A percentile compares a stretch with the other conserved stretches of the same genome.
Conservation (phyloP, 2,329 filamentous ascomycete genomes). For the Diaporthe longicolla region DNA sequence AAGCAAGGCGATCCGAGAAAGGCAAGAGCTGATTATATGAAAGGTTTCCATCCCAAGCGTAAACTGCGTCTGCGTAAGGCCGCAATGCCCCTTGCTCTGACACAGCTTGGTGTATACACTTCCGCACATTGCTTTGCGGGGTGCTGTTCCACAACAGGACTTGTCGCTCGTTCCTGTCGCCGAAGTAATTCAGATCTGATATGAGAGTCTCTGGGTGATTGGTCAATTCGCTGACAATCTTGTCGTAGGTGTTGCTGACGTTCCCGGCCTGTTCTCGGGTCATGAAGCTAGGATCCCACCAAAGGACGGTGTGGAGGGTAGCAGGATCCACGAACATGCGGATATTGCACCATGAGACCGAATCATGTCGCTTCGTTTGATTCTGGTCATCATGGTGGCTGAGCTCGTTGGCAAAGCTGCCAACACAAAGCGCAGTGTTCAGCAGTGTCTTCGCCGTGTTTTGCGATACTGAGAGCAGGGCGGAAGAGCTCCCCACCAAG, state of each 20-base stretch:
- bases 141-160: background rate
- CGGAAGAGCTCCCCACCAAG: background rate
- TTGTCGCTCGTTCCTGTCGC: constrained; percentile 6
- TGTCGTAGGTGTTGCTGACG: constrained; percentile 20
- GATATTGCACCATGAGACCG: constrained; percentile 11
- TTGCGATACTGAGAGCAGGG: constrained; percentile 1
- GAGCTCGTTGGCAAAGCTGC: constrained; percentile 9
- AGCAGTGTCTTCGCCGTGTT: constrained; percentile 6
- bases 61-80: background rate
- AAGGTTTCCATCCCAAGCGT: constrained; percentile 16
- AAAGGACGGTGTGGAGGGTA: background rate
- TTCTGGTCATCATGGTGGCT: constrained; percentile 7
- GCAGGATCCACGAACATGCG: constrained; percentile 13
- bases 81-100: background rate
- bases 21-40: constrained; percentile 10
- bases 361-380: background rate
- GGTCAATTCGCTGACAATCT: background rate
- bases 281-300: constrained; percentile 6
- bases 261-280: background rate
- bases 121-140: background rate
- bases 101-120: constrained; percentile 21
- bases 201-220: background rate
- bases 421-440: background rate
- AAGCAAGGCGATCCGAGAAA: constrained; percentile 28
- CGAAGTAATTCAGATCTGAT: background rate